Conservation (phyloP, 2,329 filamentous ascomycete genomes). For the Colletotrichum higginsianum region DNA sequence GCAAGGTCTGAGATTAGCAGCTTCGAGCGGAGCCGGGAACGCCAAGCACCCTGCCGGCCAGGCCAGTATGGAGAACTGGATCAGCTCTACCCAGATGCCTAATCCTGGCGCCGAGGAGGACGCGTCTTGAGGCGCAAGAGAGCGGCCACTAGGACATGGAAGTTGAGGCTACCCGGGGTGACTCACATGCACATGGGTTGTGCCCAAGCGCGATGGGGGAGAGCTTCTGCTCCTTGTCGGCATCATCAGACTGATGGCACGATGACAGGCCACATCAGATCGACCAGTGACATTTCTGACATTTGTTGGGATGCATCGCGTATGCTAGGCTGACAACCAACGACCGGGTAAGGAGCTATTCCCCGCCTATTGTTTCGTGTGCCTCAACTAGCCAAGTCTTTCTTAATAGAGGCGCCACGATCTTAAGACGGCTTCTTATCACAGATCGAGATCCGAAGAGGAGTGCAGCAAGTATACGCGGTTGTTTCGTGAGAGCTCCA, state of each 20-base stretch:
- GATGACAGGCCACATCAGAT: constrained; percentile 25
- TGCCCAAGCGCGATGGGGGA: not conserved
- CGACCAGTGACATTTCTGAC: constrained; percentile 9
- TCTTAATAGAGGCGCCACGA: constrained; percentile 27
- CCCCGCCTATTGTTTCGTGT: constrained; percentile 34
- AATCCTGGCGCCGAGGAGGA: constrained; percentile 53
- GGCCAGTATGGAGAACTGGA: constrained; percentile 88
- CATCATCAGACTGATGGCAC: constrained; percentile 19
- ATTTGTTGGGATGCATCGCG: constrained; percentile 22
- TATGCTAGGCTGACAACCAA: not conserved
- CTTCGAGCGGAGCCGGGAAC: constrained; percentile 38
- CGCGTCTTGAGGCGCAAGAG: constrained; percentile 18
- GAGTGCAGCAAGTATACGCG: constrained; percentile 16
- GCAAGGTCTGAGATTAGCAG: constrained; percentile 63
- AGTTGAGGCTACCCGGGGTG: not conserved
- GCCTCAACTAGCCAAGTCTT: constrained; percentile 13
- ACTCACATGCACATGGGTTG: not conserved
- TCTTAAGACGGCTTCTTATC: constrained; percentile 10
- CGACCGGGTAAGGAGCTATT: constrained; percentile 15
- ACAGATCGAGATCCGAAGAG: constrained; percentile 30
- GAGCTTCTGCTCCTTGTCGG: not conserved
- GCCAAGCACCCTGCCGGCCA: constrained; percentile 71
- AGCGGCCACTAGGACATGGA: not conserved
- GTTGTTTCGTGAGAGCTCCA: constrained; percentile 28
- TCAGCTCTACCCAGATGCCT: constrained; percentile 81